These are phyloP conservation scores for Paracoccidioides lutzii DNA, from an alignment of 2,329 filamentous ascomycete genomes.

Conservation along the genomic window DNA sequence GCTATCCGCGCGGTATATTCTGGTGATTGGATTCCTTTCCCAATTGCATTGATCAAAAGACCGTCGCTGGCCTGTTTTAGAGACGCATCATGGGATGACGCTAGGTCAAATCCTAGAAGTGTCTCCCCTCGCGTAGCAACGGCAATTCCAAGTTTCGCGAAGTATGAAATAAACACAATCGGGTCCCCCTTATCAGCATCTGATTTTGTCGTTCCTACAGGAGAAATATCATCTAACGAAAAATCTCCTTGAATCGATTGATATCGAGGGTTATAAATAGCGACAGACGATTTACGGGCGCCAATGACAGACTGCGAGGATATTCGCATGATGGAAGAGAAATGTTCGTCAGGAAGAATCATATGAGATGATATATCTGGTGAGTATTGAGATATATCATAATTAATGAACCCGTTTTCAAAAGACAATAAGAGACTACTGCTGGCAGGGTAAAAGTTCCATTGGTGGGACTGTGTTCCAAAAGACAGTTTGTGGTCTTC, in stretches of 20 bases:
- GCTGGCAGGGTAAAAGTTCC: slow-evolving; percentile 29
- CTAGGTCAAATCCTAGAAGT: slow-evolving; percentile 34
- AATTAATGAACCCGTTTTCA: slow-evolving; percentile 27
- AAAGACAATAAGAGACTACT: slow-evolving; percentile 29
- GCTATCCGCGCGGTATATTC: slow-evolving; percentile 18
- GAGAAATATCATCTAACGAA: slow-evolving; percentile 20
- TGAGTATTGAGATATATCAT: slow-evolving; percentile 32
- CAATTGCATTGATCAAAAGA: slow-evolving; percentile 31
- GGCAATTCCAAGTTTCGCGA: slow-evolving; percentile 30
- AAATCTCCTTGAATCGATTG: slow-evolving; percentile 34
- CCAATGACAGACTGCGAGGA: slow-evolving; percentile 32
- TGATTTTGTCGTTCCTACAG: slow-evolving; percentile 14
- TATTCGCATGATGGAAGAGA: slow-evolving; percentile 32
- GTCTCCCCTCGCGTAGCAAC: slow-evolving; percentile 30
- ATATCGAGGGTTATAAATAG: slow-evolving; percentile 36
- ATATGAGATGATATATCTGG: slow-evolving; percentile 28
- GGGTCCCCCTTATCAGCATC: slow-evolving; percentile 13
- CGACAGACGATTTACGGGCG: slow-evolving; percentile 29
- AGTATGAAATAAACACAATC: slow-evolving; percentile 31
- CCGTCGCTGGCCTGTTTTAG: slow-evolving; percentile 30
- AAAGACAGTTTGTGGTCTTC: slow-evolving; percentile 16
- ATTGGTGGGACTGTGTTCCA: slow-evolving; percentile 19
- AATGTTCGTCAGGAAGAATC: slow-evolving; percentile 24
- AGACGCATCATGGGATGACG: slow-evolving; percentile 19
- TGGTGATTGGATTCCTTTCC: slow-evolving; percentile 27